Percentiles rank a stretch among this genome's conserved stretches.
These are phyloP conservation scores for Solanum appendiculatum DNA, from an alignment of 257 asterid genomes.

Conservation along the genomic window DNA sequence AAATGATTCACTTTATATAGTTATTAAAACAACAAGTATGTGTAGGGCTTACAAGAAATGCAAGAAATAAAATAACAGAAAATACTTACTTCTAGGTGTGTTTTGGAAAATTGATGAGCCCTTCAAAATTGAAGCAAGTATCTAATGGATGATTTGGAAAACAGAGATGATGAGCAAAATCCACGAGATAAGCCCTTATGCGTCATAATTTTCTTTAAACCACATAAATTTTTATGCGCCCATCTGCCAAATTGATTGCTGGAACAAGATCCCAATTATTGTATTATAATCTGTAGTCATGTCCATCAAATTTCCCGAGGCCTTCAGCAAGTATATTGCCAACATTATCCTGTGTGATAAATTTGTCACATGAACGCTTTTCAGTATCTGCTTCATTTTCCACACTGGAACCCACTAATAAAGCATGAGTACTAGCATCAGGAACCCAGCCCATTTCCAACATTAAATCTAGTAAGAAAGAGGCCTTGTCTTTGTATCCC, in stretches of 20 bases:
- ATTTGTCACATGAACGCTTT: background rate
- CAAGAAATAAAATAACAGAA: background rate
- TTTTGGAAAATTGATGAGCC: background rate
- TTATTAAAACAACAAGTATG: background rate
- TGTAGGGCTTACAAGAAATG: background rate
- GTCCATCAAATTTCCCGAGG: background rate
- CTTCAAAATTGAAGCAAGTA: background rate
- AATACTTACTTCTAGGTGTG: background rate
- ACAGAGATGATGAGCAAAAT: background rate
- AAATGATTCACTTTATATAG: background rate
- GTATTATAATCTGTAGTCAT: background rate
- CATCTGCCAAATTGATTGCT: background rate
- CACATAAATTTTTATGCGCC: background rate
- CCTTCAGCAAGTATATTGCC: constrained; percentile 66
- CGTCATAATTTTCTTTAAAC: background rate
- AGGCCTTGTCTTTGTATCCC: constrained; percentile 51
- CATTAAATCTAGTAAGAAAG: constrained; percentile 46
- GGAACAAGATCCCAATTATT: background rate
- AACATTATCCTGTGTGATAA: constrained; percentile 31
- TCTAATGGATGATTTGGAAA: background rate
- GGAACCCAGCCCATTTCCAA: constrained; percentile 84
- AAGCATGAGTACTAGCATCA: constrained; percentile 46
- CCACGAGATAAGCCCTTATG: background rate
- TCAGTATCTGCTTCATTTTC: constrained; percentile 7
- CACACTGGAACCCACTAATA: constrained; percentile 39